Evolutionary conservation across 2,329 filamentous ascomycete species (phyloP).

Genomic region (Hypoxylon sp.): DNA sequence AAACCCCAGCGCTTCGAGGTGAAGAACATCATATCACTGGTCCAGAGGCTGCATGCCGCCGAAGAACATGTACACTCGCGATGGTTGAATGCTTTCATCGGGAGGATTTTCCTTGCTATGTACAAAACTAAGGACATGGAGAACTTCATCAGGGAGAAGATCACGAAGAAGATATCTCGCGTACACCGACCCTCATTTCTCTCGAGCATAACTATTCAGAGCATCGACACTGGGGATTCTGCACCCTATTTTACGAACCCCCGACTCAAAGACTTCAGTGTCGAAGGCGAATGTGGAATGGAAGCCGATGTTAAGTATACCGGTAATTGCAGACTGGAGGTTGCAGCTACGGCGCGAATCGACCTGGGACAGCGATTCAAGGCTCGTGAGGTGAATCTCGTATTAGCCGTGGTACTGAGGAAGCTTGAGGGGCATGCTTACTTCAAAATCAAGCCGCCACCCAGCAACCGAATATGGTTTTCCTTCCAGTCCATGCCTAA

Average conservation of each 20-base stretch:
- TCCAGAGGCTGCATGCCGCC: conserved; percentile 89
- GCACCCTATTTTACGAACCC: conserved; percentile 91
- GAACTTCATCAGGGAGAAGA: conserved; percentile 79
- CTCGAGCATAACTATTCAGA: conserved; percentile 80
- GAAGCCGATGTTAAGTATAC: conserved; percentile 90
- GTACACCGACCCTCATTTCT: conserved; percentile 93
- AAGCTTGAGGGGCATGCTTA: conserved; percentile 85
- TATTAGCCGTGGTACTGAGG: conserved; percentile 85
- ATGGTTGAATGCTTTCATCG: conserved; percentile 92
- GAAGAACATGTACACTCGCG: conserved; percentile 90
- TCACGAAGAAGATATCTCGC: conserved; percentile 94
- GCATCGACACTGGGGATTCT: conserved; percentile 85
- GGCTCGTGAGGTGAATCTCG: conserved; percentile 84
- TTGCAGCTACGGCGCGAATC: conserved; percentile 91
- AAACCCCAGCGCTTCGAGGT: conserved; percentile 80
- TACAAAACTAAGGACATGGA: conserved; percentile 87
- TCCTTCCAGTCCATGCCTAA: conserved; percentile 94
- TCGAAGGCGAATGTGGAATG: conserved; percentile 87
- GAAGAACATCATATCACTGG: conserved; percentile 85
- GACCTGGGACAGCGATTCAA: conserved; percentile 91
- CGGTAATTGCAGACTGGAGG: conserved; percentile 87
- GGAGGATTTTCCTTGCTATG: conserved; percentile 84
- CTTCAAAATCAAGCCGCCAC: conserved; percentile 90
- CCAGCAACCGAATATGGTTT: conserved; percentile 96
- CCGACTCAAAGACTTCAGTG: conserved; percentile 84